Evolutionary conservation across 495 filamentous ascomycete species (phyloP).

Genomic region (Tricharina praecox): DNA sequence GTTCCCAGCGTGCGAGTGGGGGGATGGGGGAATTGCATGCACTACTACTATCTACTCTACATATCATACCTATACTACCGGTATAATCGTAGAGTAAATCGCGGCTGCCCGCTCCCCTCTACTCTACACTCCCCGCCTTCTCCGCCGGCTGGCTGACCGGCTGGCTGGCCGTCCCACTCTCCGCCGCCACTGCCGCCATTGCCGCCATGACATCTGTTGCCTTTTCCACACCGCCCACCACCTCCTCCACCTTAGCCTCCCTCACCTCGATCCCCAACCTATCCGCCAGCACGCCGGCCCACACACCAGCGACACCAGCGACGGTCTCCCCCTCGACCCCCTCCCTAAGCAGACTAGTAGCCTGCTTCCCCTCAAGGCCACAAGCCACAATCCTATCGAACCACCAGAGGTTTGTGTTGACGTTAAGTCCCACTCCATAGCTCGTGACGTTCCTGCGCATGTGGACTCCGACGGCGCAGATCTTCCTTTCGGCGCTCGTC

Average conservation of each 20-base stretch:
- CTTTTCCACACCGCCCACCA: too few species aligned
- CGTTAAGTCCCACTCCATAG: slow-evolving; percentile 74
- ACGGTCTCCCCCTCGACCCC: slow-evolving; percentile 16
- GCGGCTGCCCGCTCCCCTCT: too few species aligned
- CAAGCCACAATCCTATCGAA: slow-evolving; percentile 72
- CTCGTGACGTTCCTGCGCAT: slow-evolving; percentile 67
- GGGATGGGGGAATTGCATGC: too few species aligned
- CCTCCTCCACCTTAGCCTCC: neutral
- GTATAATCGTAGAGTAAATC: too few species aligned
- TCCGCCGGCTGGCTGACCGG: too few species aligned
- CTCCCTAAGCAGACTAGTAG: slow-evolving; percentile 43
- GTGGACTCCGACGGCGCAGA: slow-evolving; percentile 80
- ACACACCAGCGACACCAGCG: slow-evolving; percentile 16
- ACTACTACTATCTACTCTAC: too few species aligned
- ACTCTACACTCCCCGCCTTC: too few species aligned
- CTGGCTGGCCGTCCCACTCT: too few species aligned
- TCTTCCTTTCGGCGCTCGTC: slow-evolving; percentile 46
- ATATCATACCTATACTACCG: too few species aligned
- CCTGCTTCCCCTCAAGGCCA: slow-evolving; percentile 59
- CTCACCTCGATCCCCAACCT: slow-evolving; percentile 10
- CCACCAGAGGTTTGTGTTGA: slow-evolving; percentile 49
- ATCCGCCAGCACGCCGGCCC: slow-evolving; percentile 14
- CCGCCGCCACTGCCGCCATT: too few species aligned
- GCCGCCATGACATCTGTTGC: too few species aligned
- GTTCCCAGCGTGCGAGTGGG: too few species aligned